Conservation (phyloP, 78 protist species). For the slime mould (Dictyostelium discoideum) region DNA sequence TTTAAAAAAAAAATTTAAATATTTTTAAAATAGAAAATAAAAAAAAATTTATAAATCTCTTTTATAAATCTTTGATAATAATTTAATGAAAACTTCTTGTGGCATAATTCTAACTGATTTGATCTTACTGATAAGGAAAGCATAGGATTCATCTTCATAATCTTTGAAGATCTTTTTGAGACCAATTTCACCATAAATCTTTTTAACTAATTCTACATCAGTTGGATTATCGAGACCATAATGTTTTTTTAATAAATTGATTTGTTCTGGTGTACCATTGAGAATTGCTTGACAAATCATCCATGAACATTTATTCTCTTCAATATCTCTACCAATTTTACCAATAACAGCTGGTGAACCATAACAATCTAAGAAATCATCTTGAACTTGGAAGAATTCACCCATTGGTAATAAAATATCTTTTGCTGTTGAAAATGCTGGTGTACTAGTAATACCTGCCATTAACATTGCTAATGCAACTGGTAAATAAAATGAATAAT, state of each 20-base stretch:
- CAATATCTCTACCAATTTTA: slow-evolving; percentile 98
- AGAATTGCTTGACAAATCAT: slow-evolving; percentile 89
- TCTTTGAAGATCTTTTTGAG: slow-evolving; percentile 32
- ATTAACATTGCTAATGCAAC: slow-evolving; percentile 93
- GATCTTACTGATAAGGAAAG: neutral
- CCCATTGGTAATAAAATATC: slow-evolving; percentile 94
- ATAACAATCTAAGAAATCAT: slow-evolving; percentile 98
- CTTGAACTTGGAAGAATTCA: slow-evolving; percentile 96
- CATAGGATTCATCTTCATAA: slow-evolving; percentile 55
- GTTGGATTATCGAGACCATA: slow-evolving; percentile 79
- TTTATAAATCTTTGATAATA: slow-evolving; percentile 75
- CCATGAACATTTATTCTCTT: slow-evolving; percentile 98
- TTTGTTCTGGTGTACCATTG: slow-evolving; percentile 85
- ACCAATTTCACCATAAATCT: slow-evolving; percentile 46
- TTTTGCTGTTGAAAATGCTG: slow-evolving; percentile 77
- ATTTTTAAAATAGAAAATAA: neutral
- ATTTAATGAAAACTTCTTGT: slow-evolving; percentile 79
- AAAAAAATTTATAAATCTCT: slow-evolving; percentile 46
- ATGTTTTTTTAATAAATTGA: slow-evolving; percentile 72
- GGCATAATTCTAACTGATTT: slow-evolving; percentile 81
- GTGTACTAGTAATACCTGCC: slow-evolving; percentile 74
- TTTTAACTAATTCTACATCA: slow-evolving; percentile 57
- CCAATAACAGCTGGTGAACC: slow-evolving; percentile 97
- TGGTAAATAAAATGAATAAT: slow-evolving; percentile 98
- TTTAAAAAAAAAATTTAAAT: neutral